Conservation (phyloP, 2,329 filamentous ascomycete genomes). For the Fusarium camptoceras region DNA sequence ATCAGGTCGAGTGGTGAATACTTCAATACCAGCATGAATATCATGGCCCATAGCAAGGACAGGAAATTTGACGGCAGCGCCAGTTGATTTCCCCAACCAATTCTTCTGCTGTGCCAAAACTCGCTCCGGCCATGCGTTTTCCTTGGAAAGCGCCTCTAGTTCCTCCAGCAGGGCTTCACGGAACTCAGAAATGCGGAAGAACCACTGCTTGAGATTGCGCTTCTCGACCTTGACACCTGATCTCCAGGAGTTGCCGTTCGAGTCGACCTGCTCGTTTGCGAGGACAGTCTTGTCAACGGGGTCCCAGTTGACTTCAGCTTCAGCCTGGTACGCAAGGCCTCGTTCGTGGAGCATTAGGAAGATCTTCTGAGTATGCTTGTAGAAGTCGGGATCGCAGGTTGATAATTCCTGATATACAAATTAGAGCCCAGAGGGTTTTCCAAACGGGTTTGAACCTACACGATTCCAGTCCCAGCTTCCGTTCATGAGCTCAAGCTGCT, state of each 20-base stretch:
- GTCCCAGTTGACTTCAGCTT: conserved; percentile 90
- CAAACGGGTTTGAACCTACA: conserved; percentile 63
- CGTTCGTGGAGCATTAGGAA: conserved; percentile 81
- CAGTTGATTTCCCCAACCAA: conserved; percentile 85
- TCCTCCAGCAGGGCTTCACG: conserved; percentile 78
- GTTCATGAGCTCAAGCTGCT: conserved; percentile 82
- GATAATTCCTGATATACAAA: conserved; percentile 73
- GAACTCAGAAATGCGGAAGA: conserved; percentile 84
- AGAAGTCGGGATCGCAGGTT: conserved; percentile 87
- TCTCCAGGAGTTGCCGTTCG: conserved; percentile 86
- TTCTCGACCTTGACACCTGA: conserved; percentile 88
- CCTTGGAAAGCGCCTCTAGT: conserved; percentile 71
- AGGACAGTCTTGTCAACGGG: conserved; percentile 90
- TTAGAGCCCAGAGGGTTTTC: background rate
- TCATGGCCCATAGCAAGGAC: conserved; percentile 60
- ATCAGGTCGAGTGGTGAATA: conserved; percentile 88
- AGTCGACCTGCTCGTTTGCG: conserved; percentile 93
- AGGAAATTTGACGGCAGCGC: conserved; percentile 78
- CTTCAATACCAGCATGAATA: conserved; percentile 66
- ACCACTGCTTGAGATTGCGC: conserved; percentile 86
- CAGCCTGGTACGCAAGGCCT: conserved; percentile 83
- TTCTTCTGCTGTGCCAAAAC: conserved; percentile 87
- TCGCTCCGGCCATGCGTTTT: conserved; percentile 81
- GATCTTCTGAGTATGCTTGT: conserved; percentile 88
- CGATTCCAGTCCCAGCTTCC: conserved; percentile 85